Evolutionary conservation across 2,329 filamentous ascomycete species (phyloP), one percentile per base, ranked within the genome.

Genomic region (Penicillium corylophilum): DNA sequence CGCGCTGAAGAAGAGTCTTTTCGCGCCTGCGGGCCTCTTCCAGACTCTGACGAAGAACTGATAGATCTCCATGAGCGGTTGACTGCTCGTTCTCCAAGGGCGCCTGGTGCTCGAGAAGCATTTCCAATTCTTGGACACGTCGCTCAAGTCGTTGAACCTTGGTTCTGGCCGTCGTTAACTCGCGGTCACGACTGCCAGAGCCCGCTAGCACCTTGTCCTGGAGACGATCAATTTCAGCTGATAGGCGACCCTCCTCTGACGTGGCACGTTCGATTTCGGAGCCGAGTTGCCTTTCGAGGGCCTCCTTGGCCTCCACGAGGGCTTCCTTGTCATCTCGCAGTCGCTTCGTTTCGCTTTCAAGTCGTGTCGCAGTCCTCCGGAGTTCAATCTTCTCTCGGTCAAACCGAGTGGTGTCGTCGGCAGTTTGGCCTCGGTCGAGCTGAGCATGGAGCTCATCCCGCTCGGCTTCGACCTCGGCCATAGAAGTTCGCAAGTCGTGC

Each of bases 381-480:
- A 90, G 74, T 48, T 89, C 85, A 41, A 87, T 73, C 57, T 86
- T 84, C 63, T 90, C 87, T 54, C 85, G 82, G 59, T 89, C 86
- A 41, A 87, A 68, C 12, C 79, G 80, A 59, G 83, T 79, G 1
- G 79, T 82, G 51, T 85, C 82, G 48, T 76, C 74, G 26, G 79
- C 79, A 48, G 81, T 79, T 35, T 82, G 76, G 54, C 76, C 66
- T 22, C 78, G 77, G 40, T 78, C 77, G 18, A 89, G 73, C 61
- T 87, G 82, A 28, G 73, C 79, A 50, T 86, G 81, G 18, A 89
- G 71, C 63, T 87, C 84, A 61, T 89, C 84, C 10, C 86, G 81
- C 60, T 90, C 86, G 1, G 83, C 81, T 65, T 84, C 80, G 8
- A 79, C 70, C 57, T 86, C 82, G 12, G 79, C 77, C 12, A 84